Percentiles rank a stretch among this genome's conserved stretches.
These are phyloP conservation scores for Xylariales sp. DNA, from an alignment of 2,329 filamentous ascomycete genomes.

Conservation along the genomic window DNA sequence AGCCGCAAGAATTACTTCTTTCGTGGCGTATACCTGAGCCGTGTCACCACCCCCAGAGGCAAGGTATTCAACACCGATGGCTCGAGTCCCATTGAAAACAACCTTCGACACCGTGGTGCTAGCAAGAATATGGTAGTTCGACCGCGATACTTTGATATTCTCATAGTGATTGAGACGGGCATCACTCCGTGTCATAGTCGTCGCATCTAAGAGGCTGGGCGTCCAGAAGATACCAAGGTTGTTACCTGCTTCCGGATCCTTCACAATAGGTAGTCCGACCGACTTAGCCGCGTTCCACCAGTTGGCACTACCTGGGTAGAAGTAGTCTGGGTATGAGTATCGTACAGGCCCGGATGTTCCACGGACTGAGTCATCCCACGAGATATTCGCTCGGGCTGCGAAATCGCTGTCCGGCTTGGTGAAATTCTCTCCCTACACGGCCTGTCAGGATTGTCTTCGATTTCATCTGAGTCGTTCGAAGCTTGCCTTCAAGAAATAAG, in stretches of 20 bases:
- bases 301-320: slow-evolving; percentile 47
- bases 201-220: slow-evolving; percentile 48
- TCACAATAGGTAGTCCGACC: slow-evolving; percentile 40
- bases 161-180: slow-evolving; percentile 48
- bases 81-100: slow-evolving; percentile 64
- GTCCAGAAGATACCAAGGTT: slow-evolving; percentile 47
- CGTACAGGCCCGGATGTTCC: slow-evolving; percentile 48
- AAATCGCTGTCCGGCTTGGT: slow-evolving; percentile 44
- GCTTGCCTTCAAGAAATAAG: slow-evolving; percentile 54
- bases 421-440: slow-evolving; percentile 47
- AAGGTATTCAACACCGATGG: slow-evolving; percentile 69
- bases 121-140: slow-evolving; percentile 69
- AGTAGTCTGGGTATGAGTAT: slow-evolving; percentile 50
- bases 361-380: slow-evolving; percentile 46
- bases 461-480: slow-evolving; percentile 28
- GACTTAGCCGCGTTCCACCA: slow-evolving; percentile 48
- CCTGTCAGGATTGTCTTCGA: slow-evolving; percentile 4
- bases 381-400: slow-evolving; percentile 46
- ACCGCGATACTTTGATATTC: slow-evolving; percentile 53
- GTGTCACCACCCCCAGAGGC: slow-evolving; percentile 42
- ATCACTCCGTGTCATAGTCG: slow-evolving; percentile 47
- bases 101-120: slow-evolving; percentile 67
- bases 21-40: slow-evolving; percentile 59
- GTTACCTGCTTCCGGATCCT: slow-evolving; percentile 44
- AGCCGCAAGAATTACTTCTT: slow-evolving; percentile 57